phyloP scores from a whole-genome alignment of 2,329 filamentous ascomycete genomes.

The Penicillium paneum region DNA sequence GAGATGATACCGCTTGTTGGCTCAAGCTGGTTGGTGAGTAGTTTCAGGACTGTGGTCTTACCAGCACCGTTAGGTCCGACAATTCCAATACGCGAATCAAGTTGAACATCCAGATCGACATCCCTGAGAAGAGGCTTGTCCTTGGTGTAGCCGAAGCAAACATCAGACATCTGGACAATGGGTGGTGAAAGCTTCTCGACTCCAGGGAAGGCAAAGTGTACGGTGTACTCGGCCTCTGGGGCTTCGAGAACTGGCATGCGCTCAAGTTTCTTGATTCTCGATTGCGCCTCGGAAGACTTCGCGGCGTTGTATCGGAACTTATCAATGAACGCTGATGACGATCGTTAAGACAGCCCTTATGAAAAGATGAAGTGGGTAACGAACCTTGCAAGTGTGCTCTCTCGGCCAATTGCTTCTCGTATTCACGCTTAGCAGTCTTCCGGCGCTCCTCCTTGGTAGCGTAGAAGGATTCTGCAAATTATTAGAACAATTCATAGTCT shows the following conservation, averaged over 20 bases:
- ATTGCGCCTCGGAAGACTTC: constrained; percentile 97
- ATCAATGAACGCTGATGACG: constrained; percentile 76
- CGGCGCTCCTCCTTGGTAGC: constrained; percentile 94
- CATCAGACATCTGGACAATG: constrained; percentile 94
- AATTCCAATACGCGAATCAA: constrained; percentile 97
- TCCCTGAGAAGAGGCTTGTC: constrained; percentile 78
- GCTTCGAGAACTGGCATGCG: constrained; percentile 89
- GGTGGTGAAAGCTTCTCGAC: constrained; percentile 97
- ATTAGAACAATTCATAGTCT: constrained; percentile 17
- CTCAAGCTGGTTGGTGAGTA: constrained; percentile 83
- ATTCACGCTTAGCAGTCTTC: constrained; percentile 94
- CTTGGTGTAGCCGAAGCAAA: constrained; percentile 80
- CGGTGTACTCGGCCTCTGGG: constrained; percentile 90
- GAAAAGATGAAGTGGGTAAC: constrained; percentile 5
- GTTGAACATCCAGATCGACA: constrained; percentile 92
- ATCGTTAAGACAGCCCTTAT: constrained; percentile 7
- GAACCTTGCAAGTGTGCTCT: constrained; percentile 79
- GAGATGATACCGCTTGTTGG: constrained; percentile 79
- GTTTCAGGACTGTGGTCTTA: constrained; percentile 96
- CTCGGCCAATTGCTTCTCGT: constrained; percentile 96
- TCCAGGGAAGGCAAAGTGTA: constrained; percentile 95
- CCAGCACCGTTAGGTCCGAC: constrained; percentile 98
- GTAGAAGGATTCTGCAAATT: constrained; percentile 74
- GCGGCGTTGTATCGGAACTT: constrained; percentile 99
- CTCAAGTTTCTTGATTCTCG: constrained; percentile 97